Evolutionary conservation across 192 early-diverging fungal species (phyloP).

Genomic region (Spinellus fusiger): DNA sequence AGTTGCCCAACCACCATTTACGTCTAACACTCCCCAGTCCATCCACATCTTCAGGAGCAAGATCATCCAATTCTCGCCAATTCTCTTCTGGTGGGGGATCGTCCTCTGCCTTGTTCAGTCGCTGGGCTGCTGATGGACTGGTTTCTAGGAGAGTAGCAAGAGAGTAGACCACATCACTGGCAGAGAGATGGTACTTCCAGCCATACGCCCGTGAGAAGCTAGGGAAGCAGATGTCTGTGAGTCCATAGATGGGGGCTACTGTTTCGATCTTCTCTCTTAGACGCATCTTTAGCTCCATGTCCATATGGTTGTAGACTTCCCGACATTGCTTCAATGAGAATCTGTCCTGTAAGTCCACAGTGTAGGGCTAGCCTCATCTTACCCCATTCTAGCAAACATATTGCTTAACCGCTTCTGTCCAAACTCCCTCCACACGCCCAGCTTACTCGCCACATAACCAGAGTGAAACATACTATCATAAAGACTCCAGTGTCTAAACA

Average conservation of each 20-base stretch:
- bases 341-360: conserved; percentile 25
- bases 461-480: conserved; percentile 85
- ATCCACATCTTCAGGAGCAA: conserved; percentile 4
- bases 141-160: conserved; percentile 66
- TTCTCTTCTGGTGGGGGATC: conserved; percentile 33
- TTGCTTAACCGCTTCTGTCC: conserved; percentile 76
- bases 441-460: conserved; percentile 75
- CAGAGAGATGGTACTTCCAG: conserved; percentile 57
- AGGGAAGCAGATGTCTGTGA: conserved; percentile 69
- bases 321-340: conserved; percentile 75
- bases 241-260: conserved; percentile 74
- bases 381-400: conserved; percentile 88
- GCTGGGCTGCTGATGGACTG: conserved; percentile 32
- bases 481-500: conserved; percentile 91
- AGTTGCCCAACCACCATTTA: conserved; percentile 68
- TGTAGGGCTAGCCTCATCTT: conserved; percentile 1
- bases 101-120: conserved; percentile 27
- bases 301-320: conserved; percentile 69
- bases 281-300: conserved; percentile 68
- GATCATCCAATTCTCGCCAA: neutral
- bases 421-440: conserved; percentile 84
- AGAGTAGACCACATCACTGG: conserved; percentile 77
- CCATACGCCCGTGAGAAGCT: conserved; percentile 80
- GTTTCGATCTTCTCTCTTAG: conserved; percentile 57
- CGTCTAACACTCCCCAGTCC: conserved; percentile 9